phyloP scores from a whole-genome alignment of 1,284 basidiomycete species.

The Ceratobasidium papillatum region DNA sequence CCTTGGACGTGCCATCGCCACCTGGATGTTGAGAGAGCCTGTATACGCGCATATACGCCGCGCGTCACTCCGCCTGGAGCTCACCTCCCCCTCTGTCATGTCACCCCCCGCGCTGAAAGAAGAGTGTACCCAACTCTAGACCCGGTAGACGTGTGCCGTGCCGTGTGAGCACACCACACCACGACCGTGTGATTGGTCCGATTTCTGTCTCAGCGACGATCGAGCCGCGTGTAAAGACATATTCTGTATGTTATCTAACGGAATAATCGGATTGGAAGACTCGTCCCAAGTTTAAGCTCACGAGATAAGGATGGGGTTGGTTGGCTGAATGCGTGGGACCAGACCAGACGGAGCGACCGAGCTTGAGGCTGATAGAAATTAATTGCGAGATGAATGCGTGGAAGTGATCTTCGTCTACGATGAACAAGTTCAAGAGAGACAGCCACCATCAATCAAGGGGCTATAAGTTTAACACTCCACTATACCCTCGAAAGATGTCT shows the following conservation, averaged over 20 bases:
- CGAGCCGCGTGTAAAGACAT: not conserved
- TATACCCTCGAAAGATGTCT: not conserved
- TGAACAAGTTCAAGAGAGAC: not conserved
- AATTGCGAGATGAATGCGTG: not conserved
- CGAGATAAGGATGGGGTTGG: not conserved
- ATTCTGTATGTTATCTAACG: not conserved
- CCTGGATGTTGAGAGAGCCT: not conserved
- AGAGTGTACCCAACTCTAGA: not conserved
- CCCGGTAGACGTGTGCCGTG: not conserved
- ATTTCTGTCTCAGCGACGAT: not conserved
- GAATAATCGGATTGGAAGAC: not conserved
- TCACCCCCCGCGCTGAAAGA: not conserved
- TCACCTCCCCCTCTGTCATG: not conserved
- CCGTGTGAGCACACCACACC: not conserved
- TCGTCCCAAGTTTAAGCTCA: not conserved
- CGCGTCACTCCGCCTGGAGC: not conserved
- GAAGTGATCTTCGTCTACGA: not conserved
- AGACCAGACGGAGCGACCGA: not conserved
- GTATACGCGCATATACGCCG: conserved; percentile 9
- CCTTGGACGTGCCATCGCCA: not conserved
- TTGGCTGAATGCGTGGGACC: not conserved
- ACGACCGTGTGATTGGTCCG: not conserved
- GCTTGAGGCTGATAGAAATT: not conserved
- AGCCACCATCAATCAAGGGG: conserved; percentile 15
- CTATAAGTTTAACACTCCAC: not conserved